Percentiles rank a stretch among this genome's conserved stretches.
These are phyloP conservation scores for Candida sanyiensis DNA, from an alignment of 805 yeast species.

Conservation along the genomic window DNA sequence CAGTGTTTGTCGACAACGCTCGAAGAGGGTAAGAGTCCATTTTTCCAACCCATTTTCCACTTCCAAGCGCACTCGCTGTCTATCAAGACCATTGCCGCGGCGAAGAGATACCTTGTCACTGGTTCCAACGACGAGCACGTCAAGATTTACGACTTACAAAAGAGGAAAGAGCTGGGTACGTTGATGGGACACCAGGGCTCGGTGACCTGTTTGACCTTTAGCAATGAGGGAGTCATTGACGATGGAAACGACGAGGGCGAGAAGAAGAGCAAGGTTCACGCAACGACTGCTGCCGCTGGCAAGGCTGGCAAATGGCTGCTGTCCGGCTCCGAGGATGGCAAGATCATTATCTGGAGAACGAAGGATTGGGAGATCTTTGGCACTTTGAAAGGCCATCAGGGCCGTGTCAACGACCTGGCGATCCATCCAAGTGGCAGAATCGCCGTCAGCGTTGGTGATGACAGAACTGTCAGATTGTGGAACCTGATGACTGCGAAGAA, in stretches of 20 bases:
- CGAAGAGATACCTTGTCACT: conserved; percentile 80
- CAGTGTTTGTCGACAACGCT: conserved; percentile 76
- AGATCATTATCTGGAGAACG: conserved; percentile 86
- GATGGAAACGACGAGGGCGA: conserved; percentile 11
- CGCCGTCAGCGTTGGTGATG: conserved; percentile 85
- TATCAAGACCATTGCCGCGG: conserved; percentile 76
- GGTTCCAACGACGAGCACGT: conserved; percentile 97
- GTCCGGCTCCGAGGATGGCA: conserved; percentile 88
- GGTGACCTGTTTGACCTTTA: conserved; percentile 70
- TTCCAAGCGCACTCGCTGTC: conserved; percentile 92
- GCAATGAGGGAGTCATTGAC: conserved; percentile 38
- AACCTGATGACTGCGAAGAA: conserved; percentile 94
- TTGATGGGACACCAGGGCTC: conserved; percentile 86
- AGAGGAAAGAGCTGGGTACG: conserved; percentile 90
- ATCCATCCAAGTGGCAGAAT: conserved; percentile 88
- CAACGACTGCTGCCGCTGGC: conserved; percentile 3
- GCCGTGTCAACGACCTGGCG: conserved; percentile 75
- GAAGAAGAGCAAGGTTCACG: not conserved
- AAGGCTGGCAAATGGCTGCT: conserved; percentile 80
- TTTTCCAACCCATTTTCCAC: conserved; percentile 91
- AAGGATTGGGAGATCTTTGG: conserved; percentile 96
- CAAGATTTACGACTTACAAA: conserved; percentile 87
- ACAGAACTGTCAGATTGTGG: conserved; percentile 84
- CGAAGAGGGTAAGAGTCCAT: conserved; percentile 43
- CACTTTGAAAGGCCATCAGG: conserved; percentile 81